Percentiles rank a stretch among this genome's conserved stretches.
Conservation (phyloP, 768 basidiomycete genomes). For the Suillus ampliporus region DNA sequence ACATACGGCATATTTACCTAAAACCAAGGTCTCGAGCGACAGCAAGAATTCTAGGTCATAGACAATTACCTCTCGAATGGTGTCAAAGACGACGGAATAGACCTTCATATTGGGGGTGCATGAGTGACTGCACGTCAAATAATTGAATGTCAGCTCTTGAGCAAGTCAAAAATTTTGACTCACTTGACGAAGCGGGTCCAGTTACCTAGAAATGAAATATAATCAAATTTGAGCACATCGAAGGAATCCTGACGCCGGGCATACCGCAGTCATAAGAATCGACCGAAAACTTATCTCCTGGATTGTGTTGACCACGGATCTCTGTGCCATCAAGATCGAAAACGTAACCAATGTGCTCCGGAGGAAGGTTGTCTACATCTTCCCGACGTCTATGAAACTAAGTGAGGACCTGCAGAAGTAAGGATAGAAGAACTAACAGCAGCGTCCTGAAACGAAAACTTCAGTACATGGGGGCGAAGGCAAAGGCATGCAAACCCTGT, state of each 20-base stretch:
- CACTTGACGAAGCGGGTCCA: slow-evolving; percentile 82
- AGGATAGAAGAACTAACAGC: slow-evolving; percentile 42
- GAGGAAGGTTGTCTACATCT: slow-evolving; percentile 44
- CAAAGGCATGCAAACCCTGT: slow-evolving; percentile 56
- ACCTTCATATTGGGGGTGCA: slow-evolving; percentile 64
- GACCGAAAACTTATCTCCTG: slow-evolving; percentile 52
- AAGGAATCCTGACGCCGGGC: slow-evolving; percentile 20
- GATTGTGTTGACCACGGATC: slow-evolving; percentile 39
- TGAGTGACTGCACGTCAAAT: slow-evolving; percentile 58
- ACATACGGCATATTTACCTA: slow-evolving; percentile 68
- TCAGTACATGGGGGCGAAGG: slow-evolving; percentile 9
- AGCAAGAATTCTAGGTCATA: not conserved
- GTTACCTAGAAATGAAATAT: slow-evolving; percentile 52
- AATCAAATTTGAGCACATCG: slow-evolving; percentile 11
- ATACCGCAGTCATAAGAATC: slow-evolving; percentile 58
- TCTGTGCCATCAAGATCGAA: slow-evolving; percentile 72
- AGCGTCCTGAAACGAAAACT: slow-evolving; percentile 42
- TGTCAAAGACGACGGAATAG: slow-evolving; percentile 67
- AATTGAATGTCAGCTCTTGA: not conserved
- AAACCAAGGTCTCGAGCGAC: slow-evolving; percentile 9
- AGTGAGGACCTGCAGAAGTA: not conserved
- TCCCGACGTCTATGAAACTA: slow-evolving; percentile 45
- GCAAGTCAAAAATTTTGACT: slow-evolving; percentile 25
- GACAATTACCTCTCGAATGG: slow-evolving; percentile 54
- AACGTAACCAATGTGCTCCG: slow-evolving; percentile 50